These are phyloP conservation scores for Diutina sp. DNA, from an alignment of 1,139 yeast genomes.

Conservation along the genomic window DNA sequence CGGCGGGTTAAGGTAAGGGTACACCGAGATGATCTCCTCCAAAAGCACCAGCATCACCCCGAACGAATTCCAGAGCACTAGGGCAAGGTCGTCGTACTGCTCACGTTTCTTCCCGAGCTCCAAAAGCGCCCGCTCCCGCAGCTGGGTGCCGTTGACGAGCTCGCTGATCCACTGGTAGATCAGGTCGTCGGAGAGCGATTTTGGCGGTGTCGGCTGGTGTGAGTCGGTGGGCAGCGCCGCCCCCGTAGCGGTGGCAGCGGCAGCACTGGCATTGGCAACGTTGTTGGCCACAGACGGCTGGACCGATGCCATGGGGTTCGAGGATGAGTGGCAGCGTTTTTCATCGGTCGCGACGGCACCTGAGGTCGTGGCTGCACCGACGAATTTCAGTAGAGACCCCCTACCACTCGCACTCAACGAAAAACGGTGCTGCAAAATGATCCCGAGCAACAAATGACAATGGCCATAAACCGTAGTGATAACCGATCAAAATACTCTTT, in stretches of 20 bases:
- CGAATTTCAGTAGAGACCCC: no score
- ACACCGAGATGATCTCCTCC: slow-evolving; percentile 83
- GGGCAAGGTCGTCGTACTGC: slow-evolving; percentile 85
- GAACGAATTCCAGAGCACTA: slow-evolving; percentile 89
- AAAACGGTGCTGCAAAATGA: no score
- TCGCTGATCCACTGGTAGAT: slow-evolving; percentile 88
- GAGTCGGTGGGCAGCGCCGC: neutral
- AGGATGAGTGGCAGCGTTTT: neutral
- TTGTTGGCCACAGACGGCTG: neutral
- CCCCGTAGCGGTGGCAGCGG: neutral
- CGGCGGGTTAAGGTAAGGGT: slow-evolving; percentile 84
- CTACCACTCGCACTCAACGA: no score
- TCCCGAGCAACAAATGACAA: no score
- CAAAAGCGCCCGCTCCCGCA: slow-evolving; percentile 76
- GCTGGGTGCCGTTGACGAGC: slow-evolving; percentile 72
- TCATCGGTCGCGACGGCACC: neutral
- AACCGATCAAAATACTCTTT: no score
- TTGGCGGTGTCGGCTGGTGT: neutral
- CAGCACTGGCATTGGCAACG: neutral
- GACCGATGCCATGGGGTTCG: neutral
- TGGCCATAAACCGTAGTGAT: no score
- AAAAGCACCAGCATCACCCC: slow-evolving; percentile 90
- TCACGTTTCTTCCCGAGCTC: slow-evolving; percentile 92
- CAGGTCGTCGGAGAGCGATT: slow-evolving; percentile 64
- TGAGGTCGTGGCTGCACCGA: no score